Evolutionary conservation across 2,329 filamentous ascomycete species (phyloP).

Genomic region (Bipolaris gigantea): DNA sequence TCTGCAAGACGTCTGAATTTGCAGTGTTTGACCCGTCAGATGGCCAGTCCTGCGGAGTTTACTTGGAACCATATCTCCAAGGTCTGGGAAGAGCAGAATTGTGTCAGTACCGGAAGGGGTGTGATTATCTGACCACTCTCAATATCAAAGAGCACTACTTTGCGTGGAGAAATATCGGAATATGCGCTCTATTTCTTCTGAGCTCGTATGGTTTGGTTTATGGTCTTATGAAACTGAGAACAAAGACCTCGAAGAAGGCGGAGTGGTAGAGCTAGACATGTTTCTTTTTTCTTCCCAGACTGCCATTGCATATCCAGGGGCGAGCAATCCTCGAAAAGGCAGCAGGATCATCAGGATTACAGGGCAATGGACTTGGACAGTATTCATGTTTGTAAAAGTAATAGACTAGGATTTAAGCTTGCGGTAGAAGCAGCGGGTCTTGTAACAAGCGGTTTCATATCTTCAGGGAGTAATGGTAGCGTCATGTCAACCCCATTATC

Average conservation of each 20-base stretch:
- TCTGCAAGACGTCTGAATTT: constrained; percentile 39
- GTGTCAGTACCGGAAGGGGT: constrained; percentile 61
- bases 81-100: constrained; percentile 53
- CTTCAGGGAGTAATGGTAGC: not conserved
- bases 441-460: constrained; percentile 7
- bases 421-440: constrained; percentile 8
- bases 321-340: not conserved
- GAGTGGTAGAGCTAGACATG: not conserved
- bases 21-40: constrained; percentile 52
- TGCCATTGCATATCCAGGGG: not conserved
- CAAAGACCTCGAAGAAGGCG: constrained; percentile 30
- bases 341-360: no score
- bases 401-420: no score
- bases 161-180: constrained; percentile 67
- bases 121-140: constrained; percentile 61
- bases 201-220: constrained; percentile 57
- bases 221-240: constrained; percentile 46
- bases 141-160: constrained; percentile 65
- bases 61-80: constrained; percentile 57
- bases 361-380: not conserved
- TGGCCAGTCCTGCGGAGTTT: constrained; percentile 59
- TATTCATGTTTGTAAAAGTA: no score
- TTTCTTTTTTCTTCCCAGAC: not conserved
- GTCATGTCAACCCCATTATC: constrained; percentile 4
- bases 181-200: constrained; percentile 59